Evolutionary conservation across 23 red algal genomes (phyloP).

Genomic region (Gracilaria caudata): DNA sequence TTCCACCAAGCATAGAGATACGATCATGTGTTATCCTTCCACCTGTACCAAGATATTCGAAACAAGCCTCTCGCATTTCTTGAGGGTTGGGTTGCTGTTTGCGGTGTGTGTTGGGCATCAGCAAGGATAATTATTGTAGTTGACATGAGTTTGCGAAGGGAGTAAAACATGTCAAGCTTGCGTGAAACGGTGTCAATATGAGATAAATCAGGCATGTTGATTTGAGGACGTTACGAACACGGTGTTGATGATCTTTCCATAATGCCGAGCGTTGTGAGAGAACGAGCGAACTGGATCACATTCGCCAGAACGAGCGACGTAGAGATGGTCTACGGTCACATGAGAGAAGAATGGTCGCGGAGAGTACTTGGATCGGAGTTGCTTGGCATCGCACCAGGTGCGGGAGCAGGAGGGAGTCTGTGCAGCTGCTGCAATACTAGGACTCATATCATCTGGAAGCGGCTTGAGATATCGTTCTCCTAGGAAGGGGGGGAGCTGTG

Average conservation of each 20-base stretch:
- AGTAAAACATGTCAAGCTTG: conserved; percentile 69
- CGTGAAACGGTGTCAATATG: conserved; percentile 48
- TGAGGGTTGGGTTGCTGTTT: conserved; percentile 41
- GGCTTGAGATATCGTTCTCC: conserved; percentile 29
- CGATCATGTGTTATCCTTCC: conserved; percentile 86
- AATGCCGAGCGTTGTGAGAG: conserved; percentile 45
- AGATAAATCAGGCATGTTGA: conserved; percentile 38
- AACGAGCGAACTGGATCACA: conserved; percentile 24
- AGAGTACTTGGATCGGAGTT: neutral
- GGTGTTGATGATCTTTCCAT: conserved; percentile 54
- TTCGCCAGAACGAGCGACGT: conserved; percentile 16
- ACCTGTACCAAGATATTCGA: conserved; percentile 85
- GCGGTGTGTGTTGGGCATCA: conserved; percentile 87
- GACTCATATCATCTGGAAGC: conserved; percentile 56
- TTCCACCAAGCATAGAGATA: conserved; percentile 93
- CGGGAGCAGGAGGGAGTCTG: neutral
- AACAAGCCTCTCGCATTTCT: conserved; percentile 91
- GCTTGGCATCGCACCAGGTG: neutral
- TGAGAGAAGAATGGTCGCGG: conserved; percentile 48
- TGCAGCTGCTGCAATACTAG: neutral
- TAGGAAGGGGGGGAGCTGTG: conserved; percentile 42
- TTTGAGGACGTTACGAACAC: conserved; percentile 32
- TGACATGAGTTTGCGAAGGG: conserved; percentile 65
- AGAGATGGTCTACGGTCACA: conserved; percentile 61
- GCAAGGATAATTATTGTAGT: conserved; percentile 99